Evolutionary conservation across 2,329 filamentous ascomycete genomes (phyloP).

Genomic region (Cytospora mali): DNA sequence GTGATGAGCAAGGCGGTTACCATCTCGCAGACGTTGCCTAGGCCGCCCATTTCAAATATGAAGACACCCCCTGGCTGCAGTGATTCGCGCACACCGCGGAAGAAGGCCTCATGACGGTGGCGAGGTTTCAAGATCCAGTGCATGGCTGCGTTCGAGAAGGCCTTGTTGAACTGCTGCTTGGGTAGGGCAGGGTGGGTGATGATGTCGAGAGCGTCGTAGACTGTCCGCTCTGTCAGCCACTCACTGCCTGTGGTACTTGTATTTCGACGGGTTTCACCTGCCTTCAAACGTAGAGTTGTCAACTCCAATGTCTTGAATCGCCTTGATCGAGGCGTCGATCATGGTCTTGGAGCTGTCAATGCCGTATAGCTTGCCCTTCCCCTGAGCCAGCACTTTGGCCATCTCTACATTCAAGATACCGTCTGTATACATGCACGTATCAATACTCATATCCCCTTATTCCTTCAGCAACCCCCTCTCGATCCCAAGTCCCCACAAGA

Average conservation of each 20-base stretch:
- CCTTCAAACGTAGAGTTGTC: constrained; percentile 49
- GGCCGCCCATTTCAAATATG: constrained; percentile 72
- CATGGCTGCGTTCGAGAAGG: constrained; percentile 68
- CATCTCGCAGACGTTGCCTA: constrained; percentile 69
- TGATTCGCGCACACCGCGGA: constrained; percentile 52
- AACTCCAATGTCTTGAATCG: constrained; percentile 40
- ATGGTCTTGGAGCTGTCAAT: constrained; percentile 62
- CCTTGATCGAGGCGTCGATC: constrained; percentile 54
- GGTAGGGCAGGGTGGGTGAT: constrained; percentile 40
- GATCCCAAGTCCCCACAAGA: constrained; percentile 6
- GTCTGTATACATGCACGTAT: neutral
- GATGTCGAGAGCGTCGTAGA: constrained; percentile 50
- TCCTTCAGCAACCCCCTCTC: neutral
- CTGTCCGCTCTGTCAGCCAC: constrained; percentile 35
- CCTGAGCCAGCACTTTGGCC: constrained; percentile 47
- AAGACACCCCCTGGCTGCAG: constrained; percentile 61
- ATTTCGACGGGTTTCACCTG: constrained; percentile 29
- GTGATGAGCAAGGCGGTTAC: constrained; percentile 58
- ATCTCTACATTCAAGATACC: constrained; percentile 45
- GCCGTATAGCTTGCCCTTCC: constrained; percentile 55
- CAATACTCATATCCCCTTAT: neutral
- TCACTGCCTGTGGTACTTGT: neutral
- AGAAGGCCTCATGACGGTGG: constrained; percentile 51
- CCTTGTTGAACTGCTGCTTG: constrained; percentile 50
- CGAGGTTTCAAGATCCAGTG: constrained; percentile 64